Base-by-base conservation (phyloP, 2,329 filamentous ascomycete species). In the Botrytis byssoidea region DNA sequence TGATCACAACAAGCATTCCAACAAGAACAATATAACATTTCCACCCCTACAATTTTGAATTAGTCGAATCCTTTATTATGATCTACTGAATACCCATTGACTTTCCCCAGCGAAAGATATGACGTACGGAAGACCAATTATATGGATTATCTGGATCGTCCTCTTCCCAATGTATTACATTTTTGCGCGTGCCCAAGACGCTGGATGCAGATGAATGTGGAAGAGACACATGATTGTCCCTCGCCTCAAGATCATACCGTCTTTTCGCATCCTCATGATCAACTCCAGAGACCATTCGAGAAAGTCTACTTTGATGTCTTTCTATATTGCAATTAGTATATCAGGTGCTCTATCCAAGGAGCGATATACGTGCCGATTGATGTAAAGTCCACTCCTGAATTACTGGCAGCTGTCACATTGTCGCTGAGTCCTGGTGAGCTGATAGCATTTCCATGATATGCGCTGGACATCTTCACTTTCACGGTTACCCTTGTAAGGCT, bases 1-100 rank as follows among this genome's bases (percentile, higher is more conserved):
- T 93, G 79, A 92, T 84, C 61, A 92, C 89, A 71, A 87, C 85
- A 75, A 87, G 80, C 82, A 89, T 88, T 1, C 86, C 86, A 0
- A 87, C 84, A 40, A 88, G 78, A 3, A 91, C 79, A 9, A 92
- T 85, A 55, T 83, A 82, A 2, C 82, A 76, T 79, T 92, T 92
- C 77, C 85, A 88, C 68, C 77, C 77, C 86, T 90, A 75, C n/a
- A 29, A 29, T 42, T 42, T 29, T 77, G 73, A 18, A 61, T 73
- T 42, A 69, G 63, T 29, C 5, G 22, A 18, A 6, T 37, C 9
- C 16, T 22, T 25, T 14, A 7, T 22, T 40, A n/a, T 18, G 1
- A 40, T 40, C 7, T 18, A 25, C 22, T 68, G 46, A 68, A n/a
- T 48, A 16, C 20, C 20, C 32, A 22, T n/a, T 12, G 18, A 40